Evolutionary conservation across 148 eudicot genomes (phyloP), one percentile per base, ranked within the genome.

Genomic region (Rhododendron vialii): DNA sequence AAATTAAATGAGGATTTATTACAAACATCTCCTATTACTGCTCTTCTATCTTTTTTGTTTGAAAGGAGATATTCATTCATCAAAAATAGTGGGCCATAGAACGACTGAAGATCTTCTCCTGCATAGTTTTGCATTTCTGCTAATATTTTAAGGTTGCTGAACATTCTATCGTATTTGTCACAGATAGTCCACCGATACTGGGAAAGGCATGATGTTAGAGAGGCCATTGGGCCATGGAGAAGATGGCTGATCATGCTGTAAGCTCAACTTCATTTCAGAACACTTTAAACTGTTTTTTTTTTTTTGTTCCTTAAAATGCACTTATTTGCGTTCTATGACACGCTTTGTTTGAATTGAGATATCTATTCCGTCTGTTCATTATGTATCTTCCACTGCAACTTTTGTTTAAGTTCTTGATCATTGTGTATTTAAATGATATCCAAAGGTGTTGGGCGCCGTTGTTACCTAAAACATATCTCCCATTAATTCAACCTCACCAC

Each of bases 221-320:
- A 95, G 84, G 95, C 98, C 75, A 88, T 97, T 84, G 73, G 87
- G 95, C 91, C 45, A 91, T 93, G 92, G 92, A 91, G 89, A 97
- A 94, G 90, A 92, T 97, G 98, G 92, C 85, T 86, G 99, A 97
- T 93, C 92, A 94, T 90, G 92, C 94, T 89, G 99, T 95, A 91
- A 91, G 94, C 87, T 87, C 84, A n/a, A 85, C 65, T 76, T 11
- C 85, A 33, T 75, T 24, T 50, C 82, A 17, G 81, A 61, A n/a
- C 24, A 10, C 38, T 63, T 85, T 17, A 15, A 35, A n/a, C 2
- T 48, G 24, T 74, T 14, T 20, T 65, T n/a, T 74, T 73, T 26
- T 36, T 12, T 3, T 35, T 35, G 35, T 41, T 43, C 47, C 47
- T 43, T 43, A 43, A 43, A 43, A 7, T 43, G 47, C 47, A 43